Evolutionary conservation across 495 filamentous ascomycete species (phyloP).

Genomic region (Neurospora sp.): DNA sequence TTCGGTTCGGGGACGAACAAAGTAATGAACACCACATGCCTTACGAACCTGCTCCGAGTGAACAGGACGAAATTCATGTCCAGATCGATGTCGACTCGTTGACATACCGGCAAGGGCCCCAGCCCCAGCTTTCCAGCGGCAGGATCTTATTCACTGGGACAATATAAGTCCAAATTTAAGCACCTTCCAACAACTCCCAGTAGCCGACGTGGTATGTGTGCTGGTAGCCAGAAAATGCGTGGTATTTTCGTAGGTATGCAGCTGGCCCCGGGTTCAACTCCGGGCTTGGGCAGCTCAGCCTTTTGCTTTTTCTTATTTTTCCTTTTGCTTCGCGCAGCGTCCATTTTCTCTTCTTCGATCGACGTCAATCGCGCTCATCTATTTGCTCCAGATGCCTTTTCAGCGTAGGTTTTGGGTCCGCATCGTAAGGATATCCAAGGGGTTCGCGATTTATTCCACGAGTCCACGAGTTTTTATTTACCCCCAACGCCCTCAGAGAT

Average conservation of each 20-base stretch:
- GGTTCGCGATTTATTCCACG: neutral
- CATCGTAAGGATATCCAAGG: neutral
- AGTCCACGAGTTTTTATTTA: too few relatives aligned
- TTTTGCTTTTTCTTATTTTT: neutral
- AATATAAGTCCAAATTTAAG: neutral
- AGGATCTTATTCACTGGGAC: neutral
- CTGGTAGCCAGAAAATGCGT: neutral
- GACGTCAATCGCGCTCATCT: too few relatives aligned
- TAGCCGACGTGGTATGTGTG: neutral
- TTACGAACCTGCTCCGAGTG: neutral
- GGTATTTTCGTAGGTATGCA: neutral
- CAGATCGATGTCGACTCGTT: neutral
- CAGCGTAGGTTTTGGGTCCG: neutral
- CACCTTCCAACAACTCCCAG: neutral
- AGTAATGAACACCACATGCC: neutral
- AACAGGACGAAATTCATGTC: neutral
- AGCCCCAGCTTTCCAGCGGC: neutral
- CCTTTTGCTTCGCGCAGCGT: too few relatives aligned
- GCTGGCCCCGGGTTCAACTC: neutral
- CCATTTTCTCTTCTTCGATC: too few relatives aligned
- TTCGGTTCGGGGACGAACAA: neutral
- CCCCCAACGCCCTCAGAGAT: neutral
- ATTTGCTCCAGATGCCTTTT: neutral
- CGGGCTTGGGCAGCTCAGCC: neutral
- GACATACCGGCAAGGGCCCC: neutral